Evolutionary conservation across 441 rosid species (phyloP), one percentile per base, ranked within the genome.

Genomic region (Pelargonium australe): DNA sequence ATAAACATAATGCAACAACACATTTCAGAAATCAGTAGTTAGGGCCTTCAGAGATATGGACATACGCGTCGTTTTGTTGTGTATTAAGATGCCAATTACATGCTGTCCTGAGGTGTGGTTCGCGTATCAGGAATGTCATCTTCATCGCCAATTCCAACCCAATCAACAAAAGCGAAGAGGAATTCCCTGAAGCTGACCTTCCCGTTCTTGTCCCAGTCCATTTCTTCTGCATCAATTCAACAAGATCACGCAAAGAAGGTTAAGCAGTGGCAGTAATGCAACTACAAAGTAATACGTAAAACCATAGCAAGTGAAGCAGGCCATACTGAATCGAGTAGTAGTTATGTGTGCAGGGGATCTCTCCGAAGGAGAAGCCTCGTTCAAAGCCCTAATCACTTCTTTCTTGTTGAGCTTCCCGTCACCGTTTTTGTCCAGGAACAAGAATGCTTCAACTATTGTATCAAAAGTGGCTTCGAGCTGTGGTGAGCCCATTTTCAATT

Each of bases 131-230:
- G 61, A 55, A 60, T 47, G 69, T 80, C 83, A 31, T 83, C 90
- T 45, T 79, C 84, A 5, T 65, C 69, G 69, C 89, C 97, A 72
- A 89, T 81, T 40, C 89, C 91, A 34, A 89, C 90, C 96, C 97
- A 91, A 75, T 88, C 66, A 68, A 87, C 72, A 57, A 87, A 83
- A 72, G 91, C 88, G 80, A 86, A 91, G 66, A 91, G 78, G 80
- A 91, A 87, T 76, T 91, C 90, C 68, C 97, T 83, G 81, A 91
- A 86, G 70, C 87, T 85, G 67, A 91, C 89, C 62, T 77, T 84
- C 72, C 94, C 96, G 75, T 82, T 85, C 71, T 81, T 85, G 76
- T 88, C 84, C 91, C 92, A 88, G 70, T 89, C 96, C 90, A 91
- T 84, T 86, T 91, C 96, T 68, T 83, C 97, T 89, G 90, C 87